Evolutionary conservation across 2,329 filamentous ascomycete genomes (phyloP).

Genomic region (Ascocoryne sarcoides): DNA sequence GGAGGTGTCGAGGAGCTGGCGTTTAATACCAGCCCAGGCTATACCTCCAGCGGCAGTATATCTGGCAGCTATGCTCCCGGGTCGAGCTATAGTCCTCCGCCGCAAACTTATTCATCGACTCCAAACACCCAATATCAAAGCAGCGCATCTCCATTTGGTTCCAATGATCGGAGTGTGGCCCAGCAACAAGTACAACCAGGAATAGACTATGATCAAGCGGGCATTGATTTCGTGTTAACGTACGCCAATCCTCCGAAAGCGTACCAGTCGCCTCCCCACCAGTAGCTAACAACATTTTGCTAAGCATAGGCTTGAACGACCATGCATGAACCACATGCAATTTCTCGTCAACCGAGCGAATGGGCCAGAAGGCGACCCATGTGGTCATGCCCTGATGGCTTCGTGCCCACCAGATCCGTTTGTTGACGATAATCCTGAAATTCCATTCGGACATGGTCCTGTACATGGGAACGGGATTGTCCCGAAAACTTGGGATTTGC

Average conservation of each 20-base stretch:
- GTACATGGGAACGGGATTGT: constrained; percentile 11
- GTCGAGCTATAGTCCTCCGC: constrained; percentile 30
- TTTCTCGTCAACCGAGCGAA: constrained; percentile 57
- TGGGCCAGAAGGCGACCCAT: constrained; percentile 57
- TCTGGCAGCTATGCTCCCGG: constrained; percentile 51
- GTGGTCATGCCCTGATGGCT: constrained; percentile 89
- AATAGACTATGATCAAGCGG: constrained; percentile 70
- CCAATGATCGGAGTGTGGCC: constrained; percentile 18
- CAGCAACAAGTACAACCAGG: constrained; percentile 28
- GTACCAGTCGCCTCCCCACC: constrained; percentile 57
- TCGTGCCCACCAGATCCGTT: constrained; percentile 60
- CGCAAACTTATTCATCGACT: constrained; percentile 13
- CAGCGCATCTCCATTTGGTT: constrained; percentile 1
- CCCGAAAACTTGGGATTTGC: constrained; percentile 67
- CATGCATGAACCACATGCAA: constrained; percentile 87
- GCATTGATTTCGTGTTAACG: constrained; percentile 87
- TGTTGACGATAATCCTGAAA: constrained; percentile 38
- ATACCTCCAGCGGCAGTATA: constrained; percentile 47
- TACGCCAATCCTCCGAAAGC: constrained; percentile 59
- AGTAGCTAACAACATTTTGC: constrained; percentile 37
- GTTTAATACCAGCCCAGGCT: constrained; percentile 39
- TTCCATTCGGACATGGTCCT: constrained; percentile 42
- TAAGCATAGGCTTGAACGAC: constrained; percentile 67
- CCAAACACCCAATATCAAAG: constrained; percentile 5
- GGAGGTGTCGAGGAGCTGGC: constrained; percentile 25